A percentile compares a stretch with the other conserved stretches of the same genome.
phyloP scores from a whole-genome alignment of 108 stramenopile species.

The Parietichytrium sp. region DNA sequence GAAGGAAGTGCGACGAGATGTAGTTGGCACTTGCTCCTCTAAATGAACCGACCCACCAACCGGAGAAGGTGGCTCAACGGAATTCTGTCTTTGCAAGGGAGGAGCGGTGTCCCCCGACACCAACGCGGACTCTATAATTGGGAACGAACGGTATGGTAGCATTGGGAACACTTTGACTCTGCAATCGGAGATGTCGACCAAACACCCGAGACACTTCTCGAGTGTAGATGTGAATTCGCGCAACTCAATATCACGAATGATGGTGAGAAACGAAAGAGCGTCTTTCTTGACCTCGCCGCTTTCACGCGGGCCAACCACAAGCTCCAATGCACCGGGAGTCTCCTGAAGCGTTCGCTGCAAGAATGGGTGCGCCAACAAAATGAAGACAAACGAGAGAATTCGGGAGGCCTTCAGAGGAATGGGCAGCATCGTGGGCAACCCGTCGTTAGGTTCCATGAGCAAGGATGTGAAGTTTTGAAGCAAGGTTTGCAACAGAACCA shows the following conservation, averaged over 20 bases:
- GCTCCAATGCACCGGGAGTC: neutral
- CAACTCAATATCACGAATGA: neutral
- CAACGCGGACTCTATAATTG: too few species aligned
- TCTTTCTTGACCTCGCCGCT: neutral
- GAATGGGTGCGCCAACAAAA: neutral
- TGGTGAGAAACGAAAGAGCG: neutral
- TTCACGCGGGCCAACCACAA: neutral
- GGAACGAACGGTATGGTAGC: conserved; percentile 34
- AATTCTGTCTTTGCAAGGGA: neutral
- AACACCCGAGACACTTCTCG: neutral
- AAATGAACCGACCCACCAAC: too few species aligned
- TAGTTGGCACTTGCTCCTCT: too few species aligned
- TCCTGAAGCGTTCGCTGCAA: neutral
- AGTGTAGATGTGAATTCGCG: neutral
- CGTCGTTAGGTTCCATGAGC: neutral
- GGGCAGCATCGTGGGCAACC: neutral
- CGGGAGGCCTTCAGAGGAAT: neutral
- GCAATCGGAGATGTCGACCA: neutral
- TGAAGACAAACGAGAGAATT: neutral
- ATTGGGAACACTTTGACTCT: neutral
- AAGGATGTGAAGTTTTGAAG: neutral
- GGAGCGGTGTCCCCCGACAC: neutral
- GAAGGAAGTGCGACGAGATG: too few species aligned
- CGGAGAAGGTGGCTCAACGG: neutral
- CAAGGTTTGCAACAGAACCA: neutral